phyloP scores from a whole-genome alignment of 768 basidiomycete species.

The Xerocomus brunneocitrinus region DNA sequence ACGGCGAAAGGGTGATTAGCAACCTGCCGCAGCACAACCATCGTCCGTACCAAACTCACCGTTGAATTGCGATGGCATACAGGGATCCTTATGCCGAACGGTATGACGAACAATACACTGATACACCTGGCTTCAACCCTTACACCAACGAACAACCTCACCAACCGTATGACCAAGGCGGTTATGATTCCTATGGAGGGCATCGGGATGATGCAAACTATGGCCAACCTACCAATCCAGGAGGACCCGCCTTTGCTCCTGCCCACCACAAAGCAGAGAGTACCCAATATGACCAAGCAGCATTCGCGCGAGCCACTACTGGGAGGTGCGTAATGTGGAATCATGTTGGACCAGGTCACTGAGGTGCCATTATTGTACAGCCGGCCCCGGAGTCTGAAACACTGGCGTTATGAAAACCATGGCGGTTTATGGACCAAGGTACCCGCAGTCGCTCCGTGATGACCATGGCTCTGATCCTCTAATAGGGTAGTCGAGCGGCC shows the following conservation, averaged over 20 bases:
- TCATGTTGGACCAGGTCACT: neutral
- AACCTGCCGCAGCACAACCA: slow-evolving; percentile 21
- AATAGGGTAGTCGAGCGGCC: slow-evolving; percentile 54
- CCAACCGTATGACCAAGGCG: slow-evolving; percentile 50
- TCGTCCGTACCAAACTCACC: neutral
- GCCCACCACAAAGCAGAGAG: slow-evolving; percentile 29
- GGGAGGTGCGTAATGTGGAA: slow-evolving; percentile 26
- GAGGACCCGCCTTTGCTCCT: slow-evolving; percentile 8
- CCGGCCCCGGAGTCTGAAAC: slow-evolving; percentile 34
- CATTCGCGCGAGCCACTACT: slow-evolving; percentile 34
- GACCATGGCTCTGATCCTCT: neutral
- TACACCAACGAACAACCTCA: slow-evolving; percentile 44
- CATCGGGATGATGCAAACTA: slow-evolving; percentile 38
- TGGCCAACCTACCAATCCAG: slow-evolving; percentile 13
- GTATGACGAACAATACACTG: slow-evolving; percentile 31
- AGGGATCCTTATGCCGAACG: slow-evolving; percentile 49
- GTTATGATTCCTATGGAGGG: slow-evolving; percentile 28
- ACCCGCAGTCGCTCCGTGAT: neutral
- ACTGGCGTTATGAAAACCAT: slow-evolving; percentile 53
- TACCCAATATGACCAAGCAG: slow-evolving; percentile 40
- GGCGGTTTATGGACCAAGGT: slow-evolving; percentile 71
- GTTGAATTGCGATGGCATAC: slow-evolving; percentile 39
- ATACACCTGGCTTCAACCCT: slow-evolving; percentile 40
- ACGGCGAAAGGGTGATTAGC: slow-evolving; percentile 2
- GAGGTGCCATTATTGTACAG: slow-evolving; percentile 11